Evolutionary conservation across 768 basidiomycete genomes (phyloP).

Genomic region (Candolleomyces aberdarensis): DNA sequence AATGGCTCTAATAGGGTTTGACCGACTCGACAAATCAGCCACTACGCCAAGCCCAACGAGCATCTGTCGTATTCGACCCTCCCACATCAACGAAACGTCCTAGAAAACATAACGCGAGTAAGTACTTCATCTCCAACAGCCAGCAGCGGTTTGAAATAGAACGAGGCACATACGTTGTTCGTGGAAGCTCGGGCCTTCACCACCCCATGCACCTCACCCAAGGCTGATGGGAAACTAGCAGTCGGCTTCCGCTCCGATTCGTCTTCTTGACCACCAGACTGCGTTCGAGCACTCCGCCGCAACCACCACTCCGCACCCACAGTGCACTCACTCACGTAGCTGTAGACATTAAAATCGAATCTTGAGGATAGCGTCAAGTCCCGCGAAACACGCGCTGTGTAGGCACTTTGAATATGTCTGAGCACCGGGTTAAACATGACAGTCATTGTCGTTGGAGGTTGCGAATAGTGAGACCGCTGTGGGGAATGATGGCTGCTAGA

Average conservation of each 20-base stretch:
- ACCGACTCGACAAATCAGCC: conserved; percentile 82
- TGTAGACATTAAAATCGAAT: conserved; percentile 96
- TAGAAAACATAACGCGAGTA: conserved; percentile 23
- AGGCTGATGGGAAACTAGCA: conserved; percentile 5
- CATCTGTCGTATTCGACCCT: conserved; percentile 87
- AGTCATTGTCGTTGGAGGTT: conserved; percentile 93
- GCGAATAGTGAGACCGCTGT: conserved; percentile 30
- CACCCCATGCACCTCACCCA: conserved; percentile 64
- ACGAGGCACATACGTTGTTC: conserved; percentile 61
- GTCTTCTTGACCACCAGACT: conserved; percentile 12
- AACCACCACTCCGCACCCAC: conserved; percentile 98
- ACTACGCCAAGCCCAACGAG: conserved; percentile 87
- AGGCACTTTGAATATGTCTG: conserved; percentile 89
- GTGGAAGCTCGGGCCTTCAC: conserved; percentile 90
- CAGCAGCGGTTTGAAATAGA: neutral
- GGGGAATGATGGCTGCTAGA: neutral
- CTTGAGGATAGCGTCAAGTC: conserved; percentile 85
- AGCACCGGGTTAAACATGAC: conserved; percentile 96
- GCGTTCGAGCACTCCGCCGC: conserved; percentile 35
- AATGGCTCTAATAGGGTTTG: conserved; percentile 84
- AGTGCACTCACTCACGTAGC: conserved; percentile 95
- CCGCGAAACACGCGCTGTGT: conserved; percentile 81
- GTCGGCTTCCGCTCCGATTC: neutral
- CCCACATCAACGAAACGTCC: conserved; percentile 93
- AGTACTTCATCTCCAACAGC: neutral